Percentiles rank a stretch among this genome's conserved stretches.
phyloP scores from a whole-genome alignment of 257 asterid species.

The Solanum virginianum region DNA sequence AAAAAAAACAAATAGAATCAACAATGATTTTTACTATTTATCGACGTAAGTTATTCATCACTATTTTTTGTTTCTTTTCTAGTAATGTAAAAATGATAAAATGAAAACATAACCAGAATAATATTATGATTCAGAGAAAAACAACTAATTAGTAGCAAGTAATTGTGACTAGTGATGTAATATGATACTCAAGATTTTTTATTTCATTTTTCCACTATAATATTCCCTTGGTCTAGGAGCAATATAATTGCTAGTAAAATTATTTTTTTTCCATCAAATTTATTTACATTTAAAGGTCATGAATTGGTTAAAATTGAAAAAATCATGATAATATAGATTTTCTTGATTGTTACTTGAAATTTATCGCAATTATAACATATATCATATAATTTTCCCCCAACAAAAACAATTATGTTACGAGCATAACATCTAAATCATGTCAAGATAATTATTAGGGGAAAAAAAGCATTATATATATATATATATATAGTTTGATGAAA shows the following conservation, averaged over 20 bases:
- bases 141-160: neutral
- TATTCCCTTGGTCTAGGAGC: neutral
- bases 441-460: neutral
- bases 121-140: neutral
- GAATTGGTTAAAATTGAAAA: neutral
- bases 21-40: neutral
- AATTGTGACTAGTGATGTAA: neutral
- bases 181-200: neutral
- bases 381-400: neutral
- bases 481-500: too few species aligned
- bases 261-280: too few species aligned
- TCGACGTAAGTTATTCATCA: accelerated
- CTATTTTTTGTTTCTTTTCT: neutral
- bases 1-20: neutral
- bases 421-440: neutral
- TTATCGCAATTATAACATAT: neutral
- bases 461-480: too few species aligned
- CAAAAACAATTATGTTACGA: neutral
- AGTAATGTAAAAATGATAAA: neutral
- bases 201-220: neutral
- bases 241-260: too few species aligned
- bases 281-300: neutral
- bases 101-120: neutral
- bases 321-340: neutral
- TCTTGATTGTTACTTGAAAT: neutral